phyloP scores from a whole-genome alignment of 371 early-diverging fungal genomes.

The Umbelopsis sp. region DNA sequence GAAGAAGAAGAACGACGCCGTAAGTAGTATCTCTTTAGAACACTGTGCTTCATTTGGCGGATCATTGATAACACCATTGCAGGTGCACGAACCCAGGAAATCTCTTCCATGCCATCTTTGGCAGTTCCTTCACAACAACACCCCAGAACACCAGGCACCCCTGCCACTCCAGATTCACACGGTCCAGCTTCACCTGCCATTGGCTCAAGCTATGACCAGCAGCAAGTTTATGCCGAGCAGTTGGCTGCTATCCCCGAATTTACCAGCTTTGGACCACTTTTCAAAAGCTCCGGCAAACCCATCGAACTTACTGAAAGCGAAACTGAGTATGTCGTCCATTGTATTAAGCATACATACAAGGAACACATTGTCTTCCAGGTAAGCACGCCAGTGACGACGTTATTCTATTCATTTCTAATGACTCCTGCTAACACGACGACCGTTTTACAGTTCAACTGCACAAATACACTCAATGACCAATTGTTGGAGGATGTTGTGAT shows the following conservation, averaged over 20 bases:
- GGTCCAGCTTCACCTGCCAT: slow-evolving; percentile 27
- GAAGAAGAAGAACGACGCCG: slow-evolving; percentile 68
- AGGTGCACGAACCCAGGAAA: slow-evolving; percentile 37
- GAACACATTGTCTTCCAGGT: slow-evolving; percentile 93
- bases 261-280: slow-evolving; percentile 79
- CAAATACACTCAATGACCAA: slow-evolving; percentile 92
- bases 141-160: slow-evolving; percentile 27
- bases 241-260: slow-evolving; percentile 85
- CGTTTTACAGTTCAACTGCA: slow-evolving; percentile 74
- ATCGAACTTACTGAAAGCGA: slow-evolving; percentile 92
- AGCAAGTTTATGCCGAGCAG: slow-evolving; percentile 73
- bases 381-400: slow-evolving; percentile 9
- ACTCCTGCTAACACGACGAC: not conserved
- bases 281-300: slow-evolving; percentile 81
- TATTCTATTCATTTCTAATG: not conserved
- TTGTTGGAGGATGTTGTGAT: slow-evolving; percentile 91
- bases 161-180: slow-evolving; percentile 33
- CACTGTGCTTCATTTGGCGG: not conserved
- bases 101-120: slow-evolving; percentile 38
- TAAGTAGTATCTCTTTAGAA: slow-evolving; percentile 24
- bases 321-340: slow-evolving; percentile 92
- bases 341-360: slow-evolving; percentile 91
- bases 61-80: not conserved
- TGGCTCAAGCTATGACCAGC: slow-evolving; percentile 61
- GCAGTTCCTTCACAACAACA: slow-evolving; percentile 26